Evolutionary conservation across 2,329 filamentous ascomycete species (phyloP), one percentile per base, ranked within the genome.

Genomic region (Talaromyces rugulosus): DNA sequence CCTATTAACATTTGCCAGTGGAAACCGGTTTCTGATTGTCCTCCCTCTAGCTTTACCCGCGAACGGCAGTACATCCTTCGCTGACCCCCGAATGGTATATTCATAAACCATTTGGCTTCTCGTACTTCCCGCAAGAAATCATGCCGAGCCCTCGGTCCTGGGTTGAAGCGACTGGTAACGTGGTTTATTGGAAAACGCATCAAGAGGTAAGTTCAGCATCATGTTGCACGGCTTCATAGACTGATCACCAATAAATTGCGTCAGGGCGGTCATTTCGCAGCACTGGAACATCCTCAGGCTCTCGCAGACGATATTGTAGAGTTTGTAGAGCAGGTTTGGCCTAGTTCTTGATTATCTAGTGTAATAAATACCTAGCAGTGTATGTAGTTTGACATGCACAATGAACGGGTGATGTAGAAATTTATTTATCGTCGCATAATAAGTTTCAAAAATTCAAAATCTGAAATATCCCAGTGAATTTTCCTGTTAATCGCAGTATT

Each of bases 241-340:
- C 58, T 31, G 59, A 31, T 60, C 2, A 47, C 16, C 34, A 27
- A 36, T 30, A 28, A 12, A 23, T 44, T 55, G 6, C 14, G 47
- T 34, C 69, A 74, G 67, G 84, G 84, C 16, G 83, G 84, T 0
- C 83, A 85, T 70, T 85, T 85, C 67, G 82, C 84, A 1, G 72
- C 76, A 0, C 69, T 78, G 9, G 78, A 81, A 47, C 75, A 78
- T 27, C 77, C 77, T 0, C 67, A 74, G 62, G 68, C 75, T 1
- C 66, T 83, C 53, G 78, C 81, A 64, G 74, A 74, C 11, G 79
- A 80, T 58, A 67, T 82, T 50, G 74, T 75, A 63, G 67, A 67
- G 3, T 77, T 76, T 64, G 66, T 75, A 11, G 60, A 68, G 9
- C 68, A 74, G 59, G 67, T 72, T 16, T 74, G 72, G 71, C 64